Conservation (phyloP, 495 filamentous ascomycete species). For the Talaromyces borbonicus region DNA sequence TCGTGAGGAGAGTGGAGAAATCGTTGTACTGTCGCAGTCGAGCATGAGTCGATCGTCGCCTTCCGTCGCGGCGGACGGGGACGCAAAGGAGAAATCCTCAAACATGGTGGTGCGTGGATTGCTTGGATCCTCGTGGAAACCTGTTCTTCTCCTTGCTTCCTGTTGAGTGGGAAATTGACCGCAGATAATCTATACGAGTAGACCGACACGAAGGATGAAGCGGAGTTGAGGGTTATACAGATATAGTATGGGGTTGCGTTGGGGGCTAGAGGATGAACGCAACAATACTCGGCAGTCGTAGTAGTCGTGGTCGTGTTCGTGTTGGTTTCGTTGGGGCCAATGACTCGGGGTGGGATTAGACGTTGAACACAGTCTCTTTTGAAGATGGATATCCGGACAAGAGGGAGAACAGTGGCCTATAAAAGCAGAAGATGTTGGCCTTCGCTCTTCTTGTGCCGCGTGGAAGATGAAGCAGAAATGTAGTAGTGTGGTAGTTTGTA, state of each 20-base stretch:
- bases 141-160: too few species aligned
- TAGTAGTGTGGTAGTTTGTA: too few species aligned
- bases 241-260: neutral
- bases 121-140: too few species aligned
- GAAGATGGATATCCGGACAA: neutral
- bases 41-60: conserved; percentile 30
- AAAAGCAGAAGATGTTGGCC: neutral
- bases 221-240: too few species aligned
- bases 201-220: too few species aligned
- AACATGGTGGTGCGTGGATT: conserved; percentile 22
- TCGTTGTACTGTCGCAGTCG: conserved; percentile 29
- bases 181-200: too few species aligned
- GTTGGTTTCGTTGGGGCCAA: too few species aligned
- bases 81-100: conserved; percentile 39
- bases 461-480: neutral
- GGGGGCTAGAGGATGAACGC: conserved; percentile 3
- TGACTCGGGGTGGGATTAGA: too few species aligned
- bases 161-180: too few species aligned
- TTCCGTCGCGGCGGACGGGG: conserved; percentile 29
- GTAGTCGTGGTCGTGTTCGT: neutral
- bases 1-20: conserved; percentile 37
- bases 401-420: neutral
- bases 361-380: neutral
- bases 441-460: neutral
- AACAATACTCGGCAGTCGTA: neutral